Conservation (phyloP, 257 asterid genomes). For the Solanum dulcamara region DNA sequence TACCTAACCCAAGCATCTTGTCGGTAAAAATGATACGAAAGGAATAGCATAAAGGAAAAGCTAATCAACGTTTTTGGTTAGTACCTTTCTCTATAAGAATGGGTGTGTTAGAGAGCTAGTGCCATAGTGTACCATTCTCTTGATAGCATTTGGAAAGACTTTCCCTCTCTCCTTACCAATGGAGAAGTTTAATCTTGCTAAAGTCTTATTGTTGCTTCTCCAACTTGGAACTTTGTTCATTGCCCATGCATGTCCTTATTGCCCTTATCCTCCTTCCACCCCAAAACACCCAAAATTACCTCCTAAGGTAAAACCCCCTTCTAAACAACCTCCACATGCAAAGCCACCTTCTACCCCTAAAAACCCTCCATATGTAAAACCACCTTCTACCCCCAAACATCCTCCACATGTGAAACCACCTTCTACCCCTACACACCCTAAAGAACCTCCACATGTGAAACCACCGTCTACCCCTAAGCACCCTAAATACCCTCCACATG, state of each 20-base stretch:
- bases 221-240: slow-evolving; percentile 26
- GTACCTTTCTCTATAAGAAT: background rate
- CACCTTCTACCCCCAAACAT: slow-evolving; percentile 2
- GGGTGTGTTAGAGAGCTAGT: background rate
- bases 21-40: background rate
- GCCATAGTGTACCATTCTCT: background rate
- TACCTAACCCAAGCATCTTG: background rate
- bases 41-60: background rate
- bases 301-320: slow-evolving; percentile 12
- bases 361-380: background rate
- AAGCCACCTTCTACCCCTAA: slow-evolving; percentile 1
- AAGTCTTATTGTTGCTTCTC: slow-evolving; percentile 16
- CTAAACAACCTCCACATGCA: background rate
- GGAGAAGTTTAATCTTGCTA: background rate
- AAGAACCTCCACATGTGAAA: background rate
- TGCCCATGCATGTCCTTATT: slow-evolving; percentile 48
- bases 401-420: slow-evolving; percentile 5
- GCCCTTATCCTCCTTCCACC: slow-evolving; percentile 34
- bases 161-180: background rate
- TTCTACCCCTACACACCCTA: background rate
- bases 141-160: background rate
- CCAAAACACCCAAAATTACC: slow-evolving; percentile 25
- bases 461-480: background rate
- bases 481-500: background rate
- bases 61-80: background rate